Evolutionary conservation across 2,329 filamentous ascomycete genomes (phyloP).

Genomic region (Fusarium anguioides): DNA sequence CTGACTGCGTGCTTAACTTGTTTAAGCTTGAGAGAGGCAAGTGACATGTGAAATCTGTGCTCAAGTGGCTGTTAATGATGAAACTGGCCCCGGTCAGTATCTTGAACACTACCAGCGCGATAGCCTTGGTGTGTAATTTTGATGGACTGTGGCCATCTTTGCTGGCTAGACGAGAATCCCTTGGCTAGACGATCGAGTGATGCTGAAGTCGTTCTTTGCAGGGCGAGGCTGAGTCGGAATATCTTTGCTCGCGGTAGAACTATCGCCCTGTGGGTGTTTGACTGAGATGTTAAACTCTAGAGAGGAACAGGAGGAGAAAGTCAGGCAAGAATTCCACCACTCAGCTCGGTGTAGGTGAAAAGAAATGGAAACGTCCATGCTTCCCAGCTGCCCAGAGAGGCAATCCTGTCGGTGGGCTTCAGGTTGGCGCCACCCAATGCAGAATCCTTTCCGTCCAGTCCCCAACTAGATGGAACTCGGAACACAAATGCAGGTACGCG

Average conservation of each 20-base stretch:
- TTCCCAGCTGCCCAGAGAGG: slow-evolving; percentile 14
- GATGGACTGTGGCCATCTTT: neutral
- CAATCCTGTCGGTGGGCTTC: slow-evolving; percentile 11
- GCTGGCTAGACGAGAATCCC: neutral
- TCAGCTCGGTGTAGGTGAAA: slow-evolving; percentile 13
- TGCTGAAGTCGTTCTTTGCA: neutral
- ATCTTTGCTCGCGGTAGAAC: slow-evolving; percentile 2
- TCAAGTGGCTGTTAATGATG: slow-evolving; percentile 3
- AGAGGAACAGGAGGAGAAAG: neutral
- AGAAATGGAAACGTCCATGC: slow-evolving; percentile 17
- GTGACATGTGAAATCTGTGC: neutral
- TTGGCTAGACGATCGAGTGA: neutral
- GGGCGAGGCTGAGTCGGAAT: neutral
- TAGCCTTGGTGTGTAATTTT: neutral
- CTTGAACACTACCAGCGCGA: neutral
- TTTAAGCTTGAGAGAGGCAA: neutral
- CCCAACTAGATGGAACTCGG: slow-evolving; percentile 2
- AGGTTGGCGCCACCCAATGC: slow-evolving; percentile 17
- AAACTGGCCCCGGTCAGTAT: slow-evolving; percentile 19
- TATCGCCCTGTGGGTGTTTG: neutral
- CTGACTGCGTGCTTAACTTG: neutral
- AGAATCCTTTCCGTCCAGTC: slow-evolving; percentile 26
- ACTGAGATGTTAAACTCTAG: neutral
- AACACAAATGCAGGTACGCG: slow-evolving; percentile 20
- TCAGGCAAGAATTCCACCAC: slow-evolving; percentile 29